Base-by-base conservation (phyloP, 768 basidiomycete genomes). In the Russula lepida region DNA sequence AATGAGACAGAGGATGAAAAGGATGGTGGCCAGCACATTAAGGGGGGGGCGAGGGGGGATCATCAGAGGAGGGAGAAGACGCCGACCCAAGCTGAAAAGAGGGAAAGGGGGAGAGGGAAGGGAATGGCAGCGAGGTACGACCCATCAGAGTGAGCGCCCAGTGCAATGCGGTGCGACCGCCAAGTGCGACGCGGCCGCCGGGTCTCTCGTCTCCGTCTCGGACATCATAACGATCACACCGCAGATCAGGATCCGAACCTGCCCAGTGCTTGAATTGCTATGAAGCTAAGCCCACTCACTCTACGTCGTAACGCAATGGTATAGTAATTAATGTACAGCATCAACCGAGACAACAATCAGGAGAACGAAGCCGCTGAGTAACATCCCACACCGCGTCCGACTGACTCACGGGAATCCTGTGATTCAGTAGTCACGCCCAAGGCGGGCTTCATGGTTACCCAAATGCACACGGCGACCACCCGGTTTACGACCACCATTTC, bases 1-100 rank as follows among this genome's bases (percentile, higher is more conserved):
- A n/a, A 56, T 28, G 32, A 66, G 8, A 27, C 23, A 67, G 15
- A 61, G 4, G 35, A 43, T 35, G 17, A 66, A 49, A 55, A 66
- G 56, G 44, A 64, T 1, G 6, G 60, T 66, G 67, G 33, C 67
- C 67, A 67, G 67, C 67, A 67, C 67, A 60, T 30, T 30, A 21
- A 32, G 46, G 48, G 21, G 47, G 30, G 28, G 1, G 35, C 44
- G n/a, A 33, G 50, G 25, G 7, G 17, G 39, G 37, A 44, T 41
- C 65, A 66, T 64, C 7, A 54, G 35, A 35, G 23, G 21, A 30
- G 6, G 13, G 17, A 15, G 32, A 12, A 33, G 35, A 37, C 35
- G 35, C 15, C 17, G 46, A 37, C 56, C 49, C 5, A 33, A 13
- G 37, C 6, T 15, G 46, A 39, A 28, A 47, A 46, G 23, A 47